Conservation (phyloP, 2,329 filamentous ascomycete species). For the Davidsoniella australis region DNA sequence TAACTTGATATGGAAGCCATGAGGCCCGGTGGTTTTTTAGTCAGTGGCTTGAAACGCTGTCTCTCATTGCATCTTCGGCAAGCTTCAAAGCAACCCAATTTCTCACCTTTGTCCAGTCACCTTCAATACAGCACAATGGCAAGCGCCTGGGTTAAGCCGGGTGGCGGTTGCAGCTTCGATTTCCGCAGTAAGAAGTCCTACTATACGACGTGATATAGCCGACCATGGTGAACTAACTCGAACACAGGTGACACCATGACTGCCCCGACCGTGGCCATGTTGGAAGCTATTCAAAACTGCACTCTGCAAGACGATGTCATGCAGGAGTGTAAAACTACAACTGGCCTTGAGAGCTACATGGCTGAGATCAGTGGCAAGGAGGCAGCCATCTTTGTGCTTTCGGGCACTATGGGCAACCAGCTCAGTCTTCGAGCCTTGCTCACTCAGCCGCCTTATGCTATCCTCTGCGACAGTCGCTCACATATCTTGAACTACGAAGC, state of each 20-base stretch:
- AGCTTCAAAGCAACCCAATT: too few relatives aligned
- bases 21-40: too few relatives aligned
- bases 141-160: constrained; percentile 2
- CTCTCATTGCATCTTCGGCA: too few relatives aligned
- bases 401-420: constrained; percentile 91
- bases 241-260: constrained; percentile 40
- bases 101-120: not conserved
- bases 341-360: constrained; percentile 55
- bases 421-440: constrained; percentile 64
- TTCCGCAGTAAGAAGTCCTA: constrained; percentile 22
- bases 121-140: not conserved
- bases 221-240: not conserved
- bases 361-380: constrained; percentile 60
- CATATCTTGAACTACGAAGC: constrained; percentile 59
- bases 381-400: constrained; percentile 63
- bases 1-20: too few relatives aligned
- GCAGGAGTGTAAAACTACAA: constrained; percentile 63
- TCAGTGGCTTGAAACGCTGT: too few relatives aligned
- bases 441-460: constrained; percentile 58
- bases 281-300: constrained; percentile 56
- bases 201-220: not conserved
- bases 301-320: constrained; percentile 75
- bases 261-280: constrained; percentile 64
- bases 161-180: constrained; percentile 22
- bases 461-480: constrained; percentile 61